Base-by-base conservation (phyloP, 2,329 filamentous ascomycete genomes). In the Pseudogymnoascus sp. region DNA sequence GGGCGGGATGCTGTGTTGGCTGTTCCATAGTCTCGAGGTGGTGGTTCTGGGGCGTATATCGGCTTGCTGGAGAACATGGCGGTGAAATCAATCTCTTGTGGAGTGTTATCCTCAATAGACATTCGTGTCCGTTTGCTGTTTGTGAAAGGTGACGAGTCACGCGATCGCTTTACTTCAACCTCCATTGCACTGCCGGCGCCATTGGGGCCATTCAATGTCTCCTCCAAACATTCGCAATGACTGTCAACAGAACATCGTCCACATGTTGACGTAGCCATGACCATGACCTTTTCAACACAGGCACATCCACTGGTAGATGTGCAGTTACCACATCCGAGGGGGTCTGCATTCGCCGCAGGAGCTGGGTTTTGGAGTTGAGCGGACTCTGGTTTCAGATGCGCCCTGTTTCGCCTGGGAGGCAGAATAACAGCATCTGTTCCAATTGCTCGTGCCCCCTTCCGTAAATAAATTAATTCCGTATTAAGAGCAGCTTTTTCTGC, bases 61-160 rank as follows among this genome's bases (percentile, higher is more conserved):
- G 73, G 60, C 68, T 78, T 72, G 71, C 79, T 77, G 62, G 83
- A 78, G 71, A 89, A 89, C 68, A 85, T 81, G 65, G 82, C 76
- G 5, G 89, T 91, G 68, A 92, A 92, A 72, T 93, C 89, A 53
- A 88, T 88, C 75, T 92, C 90, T 66, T 86, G 81, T 62, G 80
- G 76, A 4, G 70, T 69, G 26, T 67, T 69, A 24, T 76, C 77
- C 61, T 78, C 74, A 12, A 75, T 73, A 62, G 83, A 79, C 2
- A 80, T 74, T 19, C 81, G 81, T 43, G 79, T 79, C 35, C 84
- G 81, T 73, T 89, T 89, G 16, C 64, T 60, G 28, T 71, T 71
- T n/a, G 72, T 72, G 50, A 70, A 68, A 56, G 72, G 67, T 14
- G 59, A 60, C 7, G 59, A 26, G 28, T 56, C 50, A 7, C 50